Evolutionary conservation across 2,329 filamentous ascomycete genomes (phyloP).

Genomic region (Alternaria atra): DNA sequence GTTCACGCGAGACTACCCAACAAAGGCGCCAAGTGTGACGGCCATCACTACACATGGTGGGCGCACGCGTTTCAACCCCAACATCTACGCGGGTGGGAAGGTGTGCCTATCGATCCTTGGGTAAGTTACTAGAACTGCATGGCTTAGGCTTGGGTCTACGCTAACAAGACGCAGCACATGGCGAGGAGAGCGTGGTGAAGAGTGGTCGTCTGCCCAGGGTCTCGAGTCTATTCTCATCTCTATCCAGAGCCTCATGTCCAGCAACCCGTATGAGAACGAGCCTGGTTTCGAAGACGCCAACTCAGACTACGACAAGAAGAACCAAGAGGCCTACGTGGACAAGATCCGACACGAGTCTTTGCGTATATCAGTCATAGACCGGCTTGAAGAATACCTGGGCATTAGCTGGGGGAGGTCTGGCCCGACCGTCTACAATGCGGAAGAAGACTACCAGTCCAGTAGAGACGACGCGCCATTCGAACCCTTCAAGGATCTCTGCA

Average conservation of each 20-base stretch:
- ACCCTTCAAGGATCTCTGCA: constrained; percentile 89
- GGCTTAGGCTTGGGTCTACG: not conserved
- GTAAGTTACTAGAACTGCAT: constrained; percentile 57
- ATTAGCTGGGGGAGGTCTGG: constrained; percentile 59
- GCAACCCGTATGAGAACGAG: constrained; percentile 95
- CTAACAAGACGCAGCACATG: constrained; percentile 73
- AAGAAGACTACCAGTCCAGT: constrained; percentile 57
- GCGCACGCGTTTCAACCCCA: constrained; percentile 90
- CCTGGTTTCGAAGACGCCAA: constrained; percentile 87
- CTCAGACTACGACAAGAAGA: constrained; percentile 72
- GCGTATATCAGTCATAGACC: constrained; percentile 83
- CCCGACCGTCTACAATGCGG: constrained; percentile 59
- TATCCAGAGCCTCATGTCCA: constrained; percentile 94
- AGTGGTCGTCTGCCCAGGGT: constrained; percentile 96
- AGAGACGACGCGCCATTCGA: constrained; percentile 73
- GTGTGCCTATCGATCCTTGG: constrained; percentile 94
- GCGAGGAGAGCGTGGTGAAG: constrained; percentile 87
- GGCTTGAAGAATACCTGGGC: constrained; percentile 80
- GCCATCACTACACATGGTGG: constrained; percentile 89
- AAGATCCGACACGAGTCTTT: constrained; percentile 95
- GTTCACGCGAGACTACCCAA: constrained; percentile 87
- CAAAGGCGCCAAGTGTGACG: constrained; percentile 66
- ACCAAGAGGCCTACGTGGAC: constrained; percentile 77
- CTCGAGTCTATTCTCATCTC: constrained; percentile 93
- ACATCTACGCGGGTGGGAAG: constrained; percentile 90